Percentiles rank a stretch among this genome's conserved stretches.
These are phyloP conservation scores for Golubevia pallescens DNA, from an alignment of 1,284 basidiomycete genomes.

Conservation along the genomic window DNA sequence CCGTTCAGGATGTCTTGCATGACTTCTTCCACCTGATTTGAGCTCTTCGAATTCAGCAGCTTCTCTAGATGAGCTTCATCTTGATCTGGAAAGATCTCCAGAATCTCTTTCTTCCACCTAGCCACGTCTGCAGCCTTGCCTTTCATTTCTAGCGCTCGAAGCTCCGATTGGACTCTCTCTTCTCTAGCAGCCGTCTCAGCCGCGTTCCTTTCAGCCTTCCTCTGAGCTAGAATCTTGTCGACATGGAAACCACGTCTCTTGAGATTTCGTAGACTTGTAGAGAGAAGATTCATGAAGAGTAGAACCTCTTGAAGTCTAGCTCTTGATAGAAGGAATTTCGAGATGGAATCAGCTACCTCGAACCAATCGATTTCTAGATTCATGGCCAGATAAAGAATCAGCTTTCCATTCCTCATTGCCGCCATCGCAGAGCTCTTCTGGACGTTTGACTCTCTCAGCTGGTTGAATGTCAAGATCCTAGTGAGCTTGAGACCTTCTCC, in stretches of 20 bases:
- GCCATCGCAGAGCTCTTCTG: slow-evolving; percentile 54
- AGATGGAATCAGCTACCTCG: slow-evolving; percentile 67
- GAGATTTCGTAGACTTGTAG: slow-evolving; percentile 82
- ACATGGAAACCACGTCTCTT: slow-evolving; percentile 78
- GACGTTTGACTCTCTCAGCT: slow-evolving; percentile 31
- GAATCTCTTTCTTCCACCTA: slow-evolving; percentile 36
- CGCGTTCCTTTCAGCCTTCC: slow-evolving; percentile 42
- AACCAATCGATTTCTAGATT: slow-evolving; percentile 85
- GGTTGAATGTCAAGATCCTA: slow-evolving; percentile 41
- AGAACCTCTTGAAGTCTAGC: slow-evolving; percentile 66
- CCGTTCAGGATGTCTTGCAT: slow-evolving; percentile 37
- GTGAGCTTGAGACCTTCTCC: slow-evolving; percentile 45
- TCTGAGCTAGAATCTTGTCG: slow-evolving; percentile 58
- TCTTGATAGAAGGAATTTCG: slow-evolving; percentile 39
- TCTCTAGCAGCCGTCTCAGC: slow-evolving; percentile 31
- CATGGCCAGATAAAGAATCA: slow-evolving; percentile 78
- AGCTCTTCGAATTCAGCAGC: slow-evolving; percentile 33
- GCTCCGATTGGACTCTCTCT: slow-evolving; percentile 26
- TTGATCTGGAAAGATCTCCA: slow-evolving; percentile 50
- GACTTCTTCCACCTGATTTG: slow-evolving; percentile 41
- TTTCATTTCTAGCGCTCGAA: slow-evolving; percentile 24
- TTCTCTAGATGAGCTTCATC: slow-evolving; percentile 38
- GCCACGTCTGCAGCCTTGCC: slow-evolving; percentile 16
- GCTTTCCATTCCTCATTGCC: slow-evolving; percentile 67
- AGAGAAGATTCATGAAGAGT: slow-evolving; percentile 88